phyloP scores from a whole-genome alignment of 805 yeast genomes.

The Wickerhamiella vanderwaltii region DNA sequence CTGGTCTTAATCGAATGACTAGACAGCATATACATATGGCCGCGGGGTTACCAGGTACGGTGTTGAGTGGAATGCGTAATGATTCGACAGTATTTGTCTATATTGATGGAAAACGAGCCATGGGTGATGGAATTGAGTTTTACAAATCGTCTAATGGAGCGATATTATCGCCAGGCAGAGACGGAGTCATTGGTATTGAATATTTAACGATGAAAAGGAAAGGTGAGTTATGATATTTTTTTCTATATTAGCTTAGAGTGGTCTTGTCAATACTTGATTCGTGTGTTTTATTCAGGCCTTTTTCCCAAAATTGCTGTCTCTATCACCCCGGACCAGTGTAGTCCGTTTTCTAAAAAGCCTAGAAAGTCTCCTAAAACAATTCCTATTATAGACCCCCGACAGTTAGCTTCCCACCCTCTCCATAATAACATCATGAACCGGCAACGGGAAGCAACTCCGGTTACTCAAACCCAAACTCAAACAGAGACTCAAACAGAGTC shows the following conservation, averaged over 20 bases:
- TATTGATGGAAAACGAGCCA: slow-evolving; percentile 42
- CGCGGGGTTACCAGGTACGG: slow-evolving; percentile 39
- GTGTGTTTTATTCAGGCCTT: too few species aligned
- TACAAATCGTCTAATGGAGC: slow-evolving; percentile 65
- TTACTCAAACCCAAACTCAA: slow-evolving; percentile 4
- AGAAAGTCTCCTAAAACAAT: too few species aligned
- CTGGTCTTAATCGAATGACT: slow-evolving; percentile 55
- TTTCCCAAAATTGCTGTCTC: too few species aligned
- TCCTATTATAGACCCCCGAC: too few species aligned
- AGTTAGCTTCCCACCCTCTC: too few species aligned
- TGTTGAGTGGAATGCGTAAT: slow-evolving; percentile 65
- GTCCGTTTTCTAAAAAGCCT: too few species aligned
- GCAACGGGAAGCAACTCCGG: neutral
- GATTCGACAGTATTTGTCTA: slow-evolving; percentile 46
- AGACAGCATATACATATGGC: slow-evolving; percentile 86
- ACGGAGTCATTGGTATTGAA: slow-evolving; percentile 38
- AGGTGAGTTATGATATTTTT: too few species aligned
- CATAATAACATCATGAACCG: neutral
- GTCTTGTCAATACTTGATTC: too few species aligned
- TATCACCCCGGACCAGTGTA: too few species aligned
- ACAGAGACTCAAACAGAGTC: neutral
- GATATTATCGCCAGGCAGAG: slow-evolving; percentile 51
- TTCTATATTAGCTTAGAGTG: too few species aligned
- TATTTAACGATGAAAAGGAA: too few species aligned
- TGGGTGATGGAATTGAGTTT: slow-evolving; percentile 37